Base-by-base conservation (phyloP, 768 basidiomycete genomes). In the Xerocomus brunneocitrinus region DNA sequence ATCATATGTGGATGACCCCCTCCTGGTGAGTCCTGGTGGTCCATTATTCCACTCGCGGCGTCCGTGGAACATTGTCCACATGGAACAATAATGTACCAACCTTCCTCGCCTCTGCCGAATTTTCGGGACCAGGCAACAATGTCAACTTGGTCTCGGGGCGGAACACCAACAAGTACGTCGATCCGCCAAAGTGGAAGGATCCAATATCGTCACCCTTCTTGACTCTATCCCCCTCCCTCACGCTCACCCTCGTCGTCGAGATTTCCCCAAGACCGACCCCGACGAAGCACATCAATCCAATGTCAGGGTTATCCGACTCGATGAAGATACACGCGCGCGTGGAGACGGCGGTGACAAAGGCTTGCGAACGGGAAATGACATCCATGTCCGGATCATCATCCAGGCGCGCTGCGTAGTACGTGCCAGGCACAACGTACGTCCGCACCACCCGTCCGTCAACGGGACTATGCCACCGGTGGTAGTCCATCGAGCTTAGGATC, bases 401-500 rank as follows among this genome's bases (percentile, higher is more conserved):
- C 12, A 70, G 67, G 2, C 69, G 64, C 13, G 69, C 66, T 12
- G 75, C 74, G 54, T 77, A 84, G 63, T 81, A 80, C 1, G 76
- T 76, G 2, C 81, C 79, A 8, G 79, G 78, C 14, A 82, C 65
- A 36, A 74, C 60, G n/a, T 72, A 73, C 10, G 68, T 65, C 62
- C 76, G 69, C 13, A 58, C 63, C 34, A 82, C 67, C 1, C 41
- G 66, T 3, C 80, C 80, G 38, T 73, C 69, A 10, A 85, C 74
- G 51, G 85, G 85, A 47, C 73, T 68, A 64, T 81, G 80, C 83
- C 83, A 85, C 56, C 83, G 79, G 59, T 85, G 85, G 58, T 84
- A 86, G 30, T 75, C 73, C 27, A 74, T 58, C 3, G 80, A 73
- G 49, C 72, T 73, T 54, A 87, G 75, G 67, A 84, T 83, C 0